A percentile compares a stretch with the other conserved stretches of the same genome.
Conservation (phyloP, 345 rosid species). For the Reutealis trisperma region DNA sequence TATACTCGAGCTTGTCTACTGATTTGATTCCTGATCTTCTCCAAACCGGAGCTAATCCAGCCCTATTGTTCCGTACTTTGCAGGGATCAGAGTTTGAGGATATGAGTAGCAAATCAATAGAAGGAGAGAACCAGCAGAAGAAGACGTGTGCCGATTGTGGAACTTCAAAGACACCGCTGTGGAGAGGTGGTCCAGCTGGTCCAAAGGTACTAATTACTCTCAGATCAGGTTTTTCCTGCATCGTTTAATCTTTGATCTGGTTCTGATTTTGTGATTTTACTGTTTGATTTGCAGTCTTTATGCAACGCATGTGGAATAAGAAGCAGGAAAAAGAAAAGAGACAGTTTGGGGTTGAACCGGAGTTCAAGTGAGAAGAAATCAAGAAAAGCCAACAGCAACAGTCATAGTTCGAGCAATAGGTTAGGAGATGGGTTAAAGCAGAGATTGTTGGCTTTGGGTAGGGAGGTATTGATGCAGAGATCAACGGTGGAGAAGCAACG, state of each 20-base stretch:
- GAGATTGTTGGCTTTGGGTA: conserved; percentile 62
- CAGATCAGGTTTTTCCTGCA: background rate
- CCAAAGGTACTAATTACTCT: conserved; percentile 58
- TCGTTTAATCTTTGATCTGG: conserved; percentile 1
- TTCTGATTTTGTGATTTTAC: background rate
- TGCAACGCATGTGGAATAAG: conserved; percentile 98
- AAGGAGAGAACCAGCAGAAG: conserved; percentile 43
- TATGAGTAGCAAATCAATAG: conserved; percentile 8
- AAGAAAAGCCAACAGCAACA: conserved; percentile 24
- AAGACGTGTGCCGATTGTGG: conserved; percentile 90
- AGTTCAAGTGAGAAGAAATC: conserved; percentile 49
- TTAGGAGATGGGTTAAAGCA: conserved; percentile 62
- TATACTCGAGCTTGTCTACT: background rate
- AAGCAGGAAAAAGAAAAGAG: conserved; percentile 85
- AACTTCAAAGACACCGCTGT: conserved; percentile 84
- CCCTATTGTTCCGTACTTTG: background rate
- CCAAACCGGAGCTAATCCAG: background rate
- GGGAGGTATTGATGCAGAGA: conserved; percentile 51
- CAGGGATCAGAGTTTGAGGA: conserved; percentile 24
- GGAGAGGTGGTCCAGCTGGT: conserved; percentile 99
- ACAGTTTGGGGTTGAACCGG: conserved; percentile 44
- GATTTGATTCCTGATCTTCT: conserved; percentile 9
- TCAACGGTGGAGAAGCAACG: conserved; percentile 57
- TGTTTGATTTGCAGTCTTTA: conserved; percentile 53
- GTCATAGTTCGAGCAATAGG: conserved; percentile 6